Conservation (phyloP, 2,329 filamentous ascomycete species). For the Cladosporium velox region DNA sequence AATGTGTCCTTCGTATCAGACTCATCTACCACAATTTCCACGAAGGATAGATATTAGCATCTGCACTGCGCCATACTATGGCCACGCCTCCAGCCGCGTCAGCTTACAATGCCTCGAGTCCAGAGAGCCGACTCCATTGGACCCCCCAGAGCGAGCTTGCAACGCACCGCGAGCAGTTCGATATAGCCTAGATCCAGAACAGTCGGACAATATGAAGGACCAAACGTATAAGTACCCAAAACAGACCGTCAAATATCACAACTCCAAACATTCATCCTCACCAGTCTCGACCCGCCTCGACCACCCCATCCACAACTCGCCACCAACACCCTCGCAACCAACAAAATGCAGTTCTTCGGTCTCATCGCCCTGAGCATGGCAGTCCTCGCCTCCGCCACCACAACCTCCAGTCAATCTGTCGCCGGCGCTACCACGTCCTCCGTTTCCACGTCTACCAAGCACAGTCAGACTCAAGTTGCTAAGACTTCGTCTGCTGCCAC, state of each 20-base stretch:
- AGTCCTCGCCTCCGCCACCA: constrained; percentile 9
- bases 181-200: background rate
- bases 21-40: too few relatives aligned
- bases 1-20: too few relatives aligned
- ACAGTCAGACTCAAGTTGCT: background rate
- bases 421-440: background rate
- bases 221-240: background rate
- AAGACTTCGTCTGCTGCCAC: background rate
- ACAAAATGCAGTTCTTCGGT: constrained; percentile 7
- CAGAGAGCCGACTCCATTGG: background rate
- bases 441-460: background rate
- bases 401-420: background rate
- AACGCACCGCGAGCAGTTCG: background rate
- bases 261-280: background rate
- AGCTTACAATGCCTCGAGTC: background rate
- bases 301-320: background rate
- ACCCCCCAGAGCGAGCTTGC: background rate
- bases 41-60: background rate
- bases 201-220: background rate
- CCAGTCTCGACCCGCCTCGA: background rate
- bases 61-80: background rate
- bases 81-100: background rate
- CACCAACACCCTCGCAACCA: background rate
- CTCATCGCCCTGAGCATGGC: constrained; percentile 6
- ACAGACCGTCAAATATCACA: background rate